Percentiles rank a stretch among this genome's conserved stretches.
These are phyloP conservation scores for Casuarina equisetifolia DNA, from an alignment of 306 rosid genomes.

Conservation along the genomic window DNA sequence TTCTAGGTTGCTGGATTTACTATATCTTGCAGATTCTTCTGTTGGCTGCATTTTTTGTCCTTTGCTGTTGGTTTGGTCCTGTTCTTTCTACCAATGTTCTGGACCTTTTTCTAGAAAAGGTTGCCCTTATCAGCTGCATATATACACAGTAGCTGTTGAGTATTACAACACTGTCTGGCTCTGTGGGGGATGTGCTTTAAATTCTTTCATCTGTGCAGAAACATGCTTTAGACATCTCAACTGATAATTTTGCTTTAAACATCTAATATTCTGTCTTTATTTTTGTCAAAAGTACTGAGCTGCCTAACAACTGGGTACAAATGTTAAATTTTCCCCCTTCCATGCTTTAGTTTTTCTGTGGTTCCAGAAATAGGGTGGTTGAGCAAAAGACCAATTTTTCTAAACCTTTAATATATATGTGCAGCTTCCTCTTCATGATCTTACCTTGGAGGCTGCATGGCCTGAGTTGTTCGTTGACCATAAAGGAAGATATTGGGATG, in stretches of 20 bases:
- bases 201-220: neutral
- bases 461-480: conserved; percentile 84
- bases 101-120: neutral
- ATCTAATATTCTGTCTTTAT: neutral
- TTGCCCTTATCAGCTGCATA: neutral
- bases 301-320: conserved; percentile 3
- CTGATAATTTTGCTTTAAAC: neutral
- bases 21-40: neutral
- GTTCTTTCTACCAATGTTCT: neutral
- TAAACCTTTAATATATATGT: conserved; percentile 18
- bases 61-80: conserved; percentile 1
- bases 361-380: conserved; percentile 8
- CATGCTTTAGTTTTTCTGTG: neutral
- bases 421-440: conserved; percentile 81
- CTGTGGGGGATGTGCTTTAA: neutral
- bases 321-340: neutral
- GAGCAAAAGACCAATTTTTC: conserved; percentile 19
- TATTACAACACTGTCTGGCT: conserved; percentile 1
- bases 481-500: conserved; percentile 91
- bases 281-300: neutral
- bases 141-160: neutral
- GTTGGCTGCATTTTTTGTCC: neutral
- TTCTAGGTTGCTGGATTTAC: neutral
- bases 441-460: conserved; percentile 86
- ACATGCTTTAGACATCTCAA: neutral